These are phyloP conservation scores for Thielaviopsis populi DNA, from an alignment of 2,329 filamentous ascomycete species.

Conservation along the genomic window DNA sequence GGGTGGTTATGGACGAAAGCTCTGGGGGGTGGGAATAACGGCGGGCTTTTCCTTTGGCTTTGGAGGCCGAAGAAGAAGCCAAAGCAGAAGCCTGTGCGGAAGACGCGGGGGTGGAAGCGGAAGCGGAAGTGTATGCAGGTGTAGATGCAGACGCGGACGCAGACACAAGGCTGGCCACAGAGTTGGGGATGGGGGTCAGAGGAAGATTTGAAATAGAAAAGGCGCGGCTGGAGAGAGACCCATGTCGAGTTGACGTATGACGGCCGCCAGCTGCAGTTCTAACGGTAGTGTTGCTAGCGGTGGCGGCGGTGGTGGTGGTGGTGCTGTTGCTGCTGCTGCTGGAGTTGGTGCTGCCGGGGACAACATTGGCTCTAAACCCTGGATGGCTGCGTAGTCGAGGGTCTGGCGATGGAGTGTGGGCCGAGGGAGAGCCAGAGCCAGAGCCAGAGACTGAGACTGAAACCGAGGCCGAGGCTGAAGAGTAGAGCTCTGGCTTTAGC, in stretches of 20 bases:
- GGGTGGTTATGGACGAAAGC: neutral
- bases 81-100: neutral
- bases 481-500: neutral
- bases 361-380: neutral
- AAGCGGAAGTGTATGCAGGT: neutral
- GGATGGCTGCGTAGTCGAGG: neutral
- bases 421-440: neutral
- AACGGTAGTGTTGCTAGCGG: neutral
- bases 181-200: neutral
- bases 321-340: neutral
- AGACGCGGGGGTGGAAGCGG: neutral
- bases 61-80: neutral
- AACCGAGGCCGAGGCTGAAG: neutral
- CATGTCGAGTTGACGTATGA: constrained; percentile 4
- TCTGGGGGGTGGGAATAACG: constrained; percentile 8
- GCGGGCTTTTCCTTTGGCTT: neutral
- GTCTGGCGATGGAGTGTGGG: neutral
- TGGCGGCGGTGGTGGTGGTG: neutral
- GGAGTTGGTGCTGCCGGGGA: neutral
- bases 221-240: neutral
- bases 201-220: constrained; percentile 3
- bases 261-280: neutral
- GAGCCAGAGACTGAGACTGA: neutral
- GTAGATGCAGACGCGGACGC: neutral
- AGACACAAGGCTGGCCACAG: neutral